Evolutionary conservation across 257 asterid species (phyloP).

Genomic region (Ophiorrhiza pumila): DNA sequence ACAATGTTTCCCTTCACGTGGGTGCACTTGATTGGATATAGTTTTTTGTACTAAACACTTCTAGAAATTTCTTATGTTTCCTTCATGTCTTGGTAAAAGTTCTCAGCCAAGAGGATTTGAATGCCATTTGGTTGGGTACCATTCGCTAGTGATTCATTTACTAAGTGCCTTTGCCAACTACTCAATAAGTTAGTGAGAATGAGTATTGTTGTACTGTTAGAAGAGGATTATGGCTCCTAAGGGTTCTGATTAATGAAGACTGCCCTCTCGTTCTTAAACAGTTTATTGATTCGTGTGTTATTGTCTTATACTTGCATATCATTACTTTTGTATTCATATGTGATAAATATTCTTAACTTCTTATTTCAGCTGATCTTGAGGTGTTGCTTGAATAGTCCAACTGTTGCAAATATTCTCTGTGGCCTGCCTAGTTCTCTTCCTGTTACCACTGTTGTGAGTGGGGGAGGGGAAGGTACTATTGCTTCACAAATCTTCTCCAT

Average conservation of each 20-base stretch:
- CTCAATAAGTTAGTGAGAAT: background rate
- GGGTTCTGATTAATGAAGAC: background rate
- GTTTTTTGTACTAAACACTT: background rate
- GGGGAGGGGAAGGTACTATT: constrained; percentile 95
- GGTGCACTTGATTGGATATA: background rate
- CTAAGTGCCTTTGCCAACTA: background rate
- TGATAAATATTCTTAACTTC: constrained; percentile 8
- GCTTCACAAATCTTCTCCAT: constrained; percentile 82
- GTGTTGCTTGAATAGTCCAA: constrained; percentile 67
- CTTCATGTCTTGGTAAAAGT: background rate
- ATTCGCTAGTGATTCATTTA: background rate
- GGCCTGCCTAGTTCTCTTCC: constrained; percentile 93
- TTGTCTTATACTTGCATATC: background rate
- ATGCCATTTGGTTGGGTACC: background rate
- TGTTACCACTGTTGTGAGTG: constrained; percentile 77
- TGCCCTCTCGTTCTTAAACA: background rate
- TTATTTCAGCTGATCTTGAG: constrained; percentile 36
- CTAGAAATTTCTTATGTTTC: background rate
- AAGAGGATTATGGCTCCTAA: constrained; percentile 1
- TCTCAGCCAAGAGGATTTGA: background rate
- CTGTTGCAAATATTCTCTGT: constrained; percentile 64
- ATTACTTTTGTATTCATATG: constrained; percentile 12
- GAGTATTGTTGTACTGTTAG: background rate
- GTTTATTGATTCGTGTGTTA: background rate
- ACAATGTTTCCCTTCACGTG: background rate